phyloP scores from a whole-genome alignment of 345 rosid species.

The Populus nigra region DNA sequence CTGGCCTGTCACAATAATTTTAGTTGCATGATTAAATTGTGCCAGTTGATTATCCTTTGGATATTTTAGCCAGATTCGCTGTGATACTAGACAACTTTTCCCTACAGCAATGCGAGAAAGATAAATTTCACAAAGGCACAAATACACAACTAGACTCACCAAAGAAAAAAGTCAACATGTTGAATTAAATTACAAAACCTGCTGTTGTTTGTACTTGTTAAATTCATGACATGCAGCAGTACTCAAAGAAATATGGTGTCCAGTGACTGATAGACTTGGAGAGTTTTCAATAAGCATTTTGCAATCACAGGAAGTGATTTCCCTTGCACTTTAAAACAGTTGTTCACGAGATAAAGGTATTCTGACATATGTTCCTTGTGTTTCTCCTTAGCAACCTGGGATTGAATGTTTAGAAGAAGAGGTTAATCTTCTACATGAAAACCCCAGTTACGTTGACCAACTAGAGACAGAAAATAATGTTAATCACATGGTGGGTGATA shows the following conservation, averaged over 20 bases:
- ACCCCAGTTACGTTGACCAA: constrained; percentile 20
- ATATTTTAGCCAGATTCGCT: background rate
- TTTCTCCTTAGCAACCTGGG: constrained; percentile 34
- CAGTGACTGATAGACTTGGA: background rate
- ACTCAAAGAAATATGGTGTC: background rate
- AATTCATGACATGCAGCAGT: background rate
- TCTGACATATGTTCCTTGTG: constrained; percentile 12
- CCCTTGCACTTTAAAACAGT: background rate
- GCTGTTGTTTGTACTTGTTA: background rate
- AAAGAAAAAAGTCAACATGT: background rate
- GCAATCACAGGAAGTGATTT: background rate
- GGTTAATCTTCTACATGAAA: constrained; percentile 41
- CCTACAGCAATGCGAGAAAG: background rate
- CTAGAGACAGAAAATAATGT: constrained; percentile 22
- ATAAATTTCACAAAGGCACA: background rate
- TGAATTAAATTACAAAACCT: background rate
- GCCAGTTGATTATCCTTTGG: background rate
- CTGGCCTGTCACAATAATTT: background rate
- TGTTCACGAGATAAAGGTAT: background rate
- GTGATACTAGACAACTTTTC: background rate
- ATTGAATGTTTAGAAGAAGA: constrained; percentile 38
- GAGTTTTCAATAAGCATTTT: background rate
- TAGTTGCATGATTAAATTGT: background rate
- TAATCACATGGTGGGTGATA: constrained; percentile 27
- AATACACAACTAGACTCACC: background rate